Evolutionary conservation across 169 alveolate genomes (phyloP).

Genomic region (Babesia sp.): DNA sequence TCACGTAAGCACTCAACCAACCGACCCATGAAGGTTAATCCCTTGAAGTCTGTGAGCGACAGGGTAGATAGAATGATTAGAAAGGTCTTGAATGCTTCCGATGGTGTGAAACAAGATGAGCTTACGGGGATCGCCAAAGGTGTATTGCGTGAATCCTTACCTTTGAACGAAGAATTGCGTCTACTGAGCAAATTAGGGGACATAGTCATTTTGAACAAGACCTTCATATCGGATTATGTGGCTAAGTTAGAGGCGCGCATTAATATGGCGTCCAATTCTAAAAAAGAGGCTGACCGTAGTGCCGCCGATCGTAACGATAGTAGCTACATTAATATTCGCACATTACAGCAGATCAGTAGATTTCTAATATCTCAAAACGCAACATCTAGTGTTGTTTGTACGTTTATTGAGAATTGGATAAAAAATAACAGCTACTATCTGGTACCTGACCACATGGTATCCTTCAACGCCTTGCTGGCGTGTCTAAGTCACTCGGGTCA

Average conservation of each 20-base stretch:
- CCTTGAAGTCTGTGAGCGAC: not conserved
- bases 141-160: not conserved
- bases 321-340: not conserved
- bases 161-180: constrained; percentile 6
- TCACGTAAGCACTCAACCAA: not conserved
- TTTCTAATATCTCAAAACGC: not conserved
- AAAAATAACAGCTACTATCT: constrained; percentile 11
- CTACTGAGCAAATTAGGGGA: not conserved
- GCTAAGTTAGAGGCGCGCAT: constrained; percentile 9
- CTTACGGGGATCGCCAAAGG: constrained; percentile 18
- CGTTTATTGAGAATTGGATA: constrained; percentile 8
- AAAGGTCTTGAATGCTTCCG: not conserved
- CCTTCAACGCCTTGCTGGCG: constrained; percentile 29
- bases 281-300: not conserved
- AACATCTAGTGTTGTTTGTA: not conserved
- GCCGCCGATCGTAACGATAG: not conserved
- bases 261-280: not conserved
- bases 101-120: not conserved
- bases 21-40: not conserved
- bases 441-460: constrained; percentile 8
- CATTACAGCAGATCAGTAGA: not conserved
- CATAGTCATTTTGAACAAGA: not conserved
- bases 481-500: constrained; percentile 32
- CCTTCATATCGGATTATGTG: constrained; percentile 10
- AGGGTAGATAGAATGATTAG: constrained; percentile 3